These are phyloP conservation scores for Noccaea caerulescens DNA, from an alignment of 345 rosid species.

Conservation along the genomic window DNA sequence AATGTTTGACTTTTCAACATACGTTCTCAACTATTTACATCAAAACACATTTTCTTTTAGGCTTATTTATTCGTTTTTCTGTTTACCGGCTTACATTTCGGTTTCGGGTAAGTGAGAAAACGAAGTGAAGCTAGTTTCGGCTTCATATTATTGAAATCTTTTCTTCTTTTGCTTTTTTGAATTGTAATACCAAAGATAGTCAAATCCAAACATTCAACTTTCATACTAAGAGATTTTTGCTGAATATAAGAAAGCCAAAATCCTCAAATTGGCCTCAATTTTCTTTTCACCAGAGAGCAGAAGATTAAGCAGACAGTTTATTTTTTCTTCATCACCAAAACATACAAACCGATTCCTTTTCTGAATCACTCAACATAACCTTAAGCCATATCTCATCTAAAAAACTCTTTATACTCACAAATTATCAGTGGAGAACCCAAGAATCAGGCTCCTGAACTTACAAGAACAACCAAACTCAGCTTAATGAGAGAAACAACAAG, in stretches of 20 bases:
- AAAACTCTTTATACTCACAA: constrained; percentile 3
- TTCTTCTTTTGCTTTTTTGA: constrained; percentile 9
- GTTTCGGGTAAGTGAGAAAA: neutral
- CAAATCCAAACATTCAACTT: neutral
- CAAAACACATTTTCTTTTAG: neutral
- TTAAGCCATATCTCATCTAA: neutral
- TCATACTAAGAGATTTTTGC: neutral
- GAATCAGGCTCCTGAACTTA: constrained; percentile 13
- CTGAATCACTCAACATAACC: constrained; percentile 1
- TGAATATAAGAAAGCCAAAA: neutral
- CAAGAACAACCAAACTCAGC: constrained; percentile 21
- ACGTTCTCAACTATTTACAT: no score
- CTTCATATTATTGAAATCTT: neutral
- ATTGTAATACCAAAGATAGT: constrained; percentile 7
- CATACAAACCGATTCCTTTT: neutral
- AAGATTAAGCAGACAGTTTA: neutral
- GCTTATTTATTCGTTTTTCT: constrained; percentile 18
- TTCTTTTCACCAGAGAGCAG: neutral
- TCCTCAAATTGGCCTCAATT: neutral
- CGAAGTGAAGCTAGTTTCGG: neutral
- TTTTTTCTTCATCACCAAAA: neutral
- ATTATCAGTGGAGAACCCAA: constrained; percentile 12
- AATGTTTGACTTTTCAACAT: no score
- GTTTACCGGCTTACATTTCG: neutral
- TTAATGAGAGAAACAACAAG: constrained; percentile 5